These are phyloP conservation scores for Primulina eburnea DNA, from an alignment of 257 asterid species.

Conservation along the genomic window DNA sequence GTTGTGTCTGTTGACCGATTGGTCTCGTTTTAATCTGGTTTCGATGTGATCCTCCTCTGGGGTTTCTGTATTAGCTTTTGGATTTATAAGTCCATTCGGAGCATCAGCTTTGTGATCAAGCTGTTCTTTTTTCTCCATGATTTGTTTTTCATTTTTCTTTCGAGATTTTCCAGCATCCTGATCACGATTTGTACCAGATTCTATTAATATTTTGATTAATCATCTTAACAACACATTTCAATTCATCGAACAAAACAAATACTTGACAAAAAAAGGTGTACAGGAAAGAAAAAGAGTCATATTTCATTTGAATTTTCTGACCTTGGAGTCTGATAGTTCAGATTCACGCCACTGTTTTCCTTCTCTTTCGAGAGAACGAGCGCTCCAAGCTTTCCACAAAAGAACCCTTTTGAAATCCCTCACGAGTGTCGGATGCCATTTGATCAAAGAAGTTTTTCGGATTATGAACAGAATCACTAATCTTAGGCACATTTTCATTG, in stretches of 20 bases:
- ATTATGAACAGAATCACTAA: neutral
- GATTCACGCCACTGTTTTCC: neutral
- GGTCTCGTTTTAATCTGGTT: conserved; percentile 9
- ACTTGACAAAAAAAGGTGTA: neutral
- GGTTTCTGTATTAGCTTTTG: too few species aligned
- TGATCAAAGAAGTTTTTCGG: neutral
- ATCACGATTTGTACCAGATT: neutral
- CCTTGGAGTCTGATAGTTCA: neutral
- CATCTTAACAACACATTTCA: too few species aligned
- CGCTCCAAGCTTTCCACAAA: neutral
- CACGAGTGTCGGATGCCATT: neutral
- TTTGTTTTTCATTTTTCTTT: neutral
- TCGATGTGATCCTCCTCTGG: neutral
- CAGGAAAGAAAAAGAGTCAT: neutral
- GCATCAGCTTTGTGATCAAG: neutral
- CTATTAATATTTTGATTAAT: too few species aligned
- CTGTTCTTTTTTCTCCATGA: neutral
- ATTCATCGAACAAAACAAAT: neutral
- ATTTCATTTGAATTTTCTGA: neutral
- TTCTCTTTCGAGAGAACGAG: neutral
- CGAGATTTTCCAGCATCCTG: neutral
- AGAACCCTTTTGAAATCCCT: neutral
- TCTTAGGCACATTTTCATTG: neutral
- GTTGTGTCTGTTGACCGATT: conserved; percentile 15
- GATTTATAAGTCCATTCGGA: neutral